phyloP scores from a whole-genome alignment of 2,329 filamentous ascomycete species.

The Tolypocladium pustulatum region DNA sequence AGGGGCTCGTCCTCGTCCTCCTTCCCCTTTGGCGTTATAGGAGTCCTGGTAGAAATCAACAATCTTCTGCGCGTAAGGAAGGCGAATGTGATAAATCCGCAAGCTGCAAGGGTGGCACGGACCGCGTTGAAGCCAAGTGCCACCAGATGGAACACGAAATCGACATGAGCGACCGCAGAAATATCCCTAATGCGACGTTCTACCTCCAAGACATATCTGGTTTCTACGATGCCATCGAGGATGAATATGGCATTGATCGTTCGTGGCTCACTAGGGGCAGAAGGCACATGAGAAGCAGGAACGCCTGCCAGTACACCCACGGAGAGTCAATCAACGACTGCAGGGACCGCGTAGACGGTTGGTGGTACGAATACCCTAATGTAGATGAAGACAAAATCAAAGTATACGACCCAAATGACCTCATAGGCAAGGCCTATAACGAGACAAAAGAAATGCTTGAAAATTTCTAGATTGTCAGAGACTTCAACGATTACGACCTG shows the following conservation, averaged over 20 bases:
- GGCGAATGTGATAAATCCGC: too few relatives aligned
- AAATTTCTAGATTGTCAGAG: background rate
- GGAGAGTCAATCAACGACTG: background rate
- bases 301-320: background rate
- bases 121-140: background rate
- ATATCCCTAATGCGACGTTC: background rate
- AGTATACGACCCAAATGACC: background rate
- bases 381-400: background rate
- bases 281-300: background rate
- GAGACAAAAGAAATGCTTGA: background rate
- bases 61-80: too few relatives aligned
- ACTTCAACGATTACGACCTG: background rate
- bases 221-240: background rate
- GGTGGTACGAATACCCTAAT: background rate
- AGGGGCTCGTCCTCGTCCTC: too few relatives aligned
- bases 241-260: background rate
- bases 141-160: background rate
- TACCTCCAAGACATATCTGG: background rate
- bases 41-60: too few relatives aligned
- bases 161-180: background rate
- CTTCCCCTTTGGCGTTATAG: too few relatives aligned
- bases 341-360: background rate
- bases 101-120: background rate
- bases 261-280: background rate
- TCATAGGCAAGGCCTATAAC: background rate